Evolutionary conservation across 2,329 filamentous ascomycete genomes (phyloP), one percentile per base, ranked within the genome.

Genomic region (Fusarium phyllophilum): DNA sequence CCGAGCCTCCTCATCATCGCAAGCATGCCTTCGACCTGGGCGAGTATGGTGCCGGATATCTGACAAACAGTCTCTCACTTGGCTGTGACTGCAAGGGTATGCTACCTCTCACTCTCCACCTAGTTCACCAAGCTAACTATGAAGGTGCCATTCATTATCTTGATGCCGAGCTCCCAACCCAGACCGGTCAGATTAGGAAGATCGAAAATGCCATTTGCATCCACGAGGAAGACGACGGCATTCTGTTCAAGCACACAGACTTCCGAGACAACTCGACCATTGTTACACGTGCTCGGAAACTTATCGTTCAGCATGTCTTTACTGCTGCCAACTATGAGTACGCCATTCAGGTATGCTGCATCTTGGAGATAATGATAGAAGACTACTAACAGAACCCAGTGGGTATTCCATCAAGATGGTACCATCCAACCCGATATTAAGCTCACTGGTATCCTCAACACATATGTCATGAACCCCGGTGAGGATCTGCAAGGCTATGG

Each of bases 301-400:
- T 98, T 63, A 88, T 97, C 79, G 88, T 98, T 73, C 95, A 94
- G 74, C 95, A 97, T 76, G 92, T 97, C 79, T 97, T 98, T 84
- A 98, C 95, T 0, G 95, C 95, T 1, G 95, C 95, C 39, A 98
- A 98, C 86, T 98, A 98, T 83, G 95, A 98, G 82, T 98, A 98
- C 83, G 86, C 86, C 22, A 45, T 56, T 12, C 54, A 56, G 5
- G 54, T 33, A 33, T 11, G 31, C 3, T 51, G 8, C 22, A 20
- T 24, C 22, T 24, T 2, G 6, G 15, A 34, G 4, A 15, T 20
- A 24, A 3, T 0, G 5, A 24, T 29, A 34, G 8, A 1, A 18
- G 0, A 10, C 8, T 24, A 34, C 48, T 51, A 10, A 51, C 22
- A 34, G 17, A 24, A 15, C 1, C 6, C 81, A 86, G 86, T 97